Evolutionary conservation across 2,329 filamentous ascomycete genomes (phyloP).

Genomic region (Plenodomus tracheiphilus): DNA sequence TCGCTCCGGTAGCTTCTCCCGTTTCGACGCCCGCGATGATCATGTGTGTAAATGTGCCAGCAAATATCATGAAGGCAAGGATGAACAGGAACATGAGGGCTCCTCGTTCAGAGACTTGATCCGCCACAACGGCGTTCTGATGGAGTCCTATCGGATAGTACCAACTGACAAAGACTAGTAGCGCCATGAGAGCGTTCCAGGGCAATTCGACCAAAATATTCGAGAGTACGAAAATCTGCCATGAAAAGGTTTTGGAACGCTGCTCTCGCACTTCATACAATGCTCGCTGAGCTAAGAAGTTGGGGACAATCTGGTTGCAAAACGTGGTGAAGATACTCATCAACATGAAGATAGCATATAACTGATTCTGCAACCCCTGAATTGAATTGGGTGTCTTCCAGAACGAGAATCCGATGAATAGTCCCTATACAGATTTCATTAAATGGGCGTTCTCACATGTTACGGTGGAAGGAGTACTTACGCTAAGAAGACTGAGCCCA

Average conservation of each 20-base stretch:
- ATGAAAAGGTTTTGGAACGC: conserved; percentile 78
- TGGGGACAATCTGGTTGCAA: conserved; percentile 76
- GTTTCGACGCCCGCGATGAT: conserved; percentile 71
- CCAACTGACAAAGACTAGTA: conserved; percentile 73
- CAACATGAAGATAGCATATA: conserved; percentile 80
- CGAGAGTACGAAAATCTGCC: conserved; percentile 77
- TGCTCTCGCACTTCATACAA: conserved; percentile 84
- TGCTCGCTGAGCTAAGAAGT: conserved; percentile 75
- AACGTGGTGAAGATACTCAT: conserved; percentile 74
- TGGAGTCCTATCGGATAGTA: conserved; percentile 81
- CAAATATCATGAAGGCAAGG: conserved; percentile 71
- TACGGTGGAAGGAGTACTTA: background rate
- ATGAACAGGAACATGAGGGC: conserved; percentile 75
- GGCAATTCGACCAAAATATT: conserved; percentile 81
- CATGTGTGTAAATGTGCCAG: conserved; percentile 74
- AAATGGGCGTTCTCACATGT: too few relatives aligned
- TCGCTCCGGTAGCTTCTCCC: conserved; percentile 70
- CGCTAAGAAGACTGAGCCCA: conserved; percentile 59
- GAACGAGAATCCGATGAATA: conserved; percentile 81
- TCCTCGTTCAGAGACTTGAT: conserved; percentile 64
- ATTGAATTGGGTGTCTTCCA: conserved; percentile 68
- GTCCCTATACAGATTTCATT: conserved; percentile 16
- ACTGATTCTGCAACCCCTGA: conserved; percentile 78
- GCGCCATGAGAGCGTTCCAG: conserved; percentile 72
- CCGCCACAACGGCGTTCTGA: conserved; percentile 63